Percentiles rank a stretch among this genome's conserved stretches.
Evolutionary conservation across 768 basidiomycete genomes (phyloP).

Genomic region (Hygrophoropsis aurantiaca): DNA sequence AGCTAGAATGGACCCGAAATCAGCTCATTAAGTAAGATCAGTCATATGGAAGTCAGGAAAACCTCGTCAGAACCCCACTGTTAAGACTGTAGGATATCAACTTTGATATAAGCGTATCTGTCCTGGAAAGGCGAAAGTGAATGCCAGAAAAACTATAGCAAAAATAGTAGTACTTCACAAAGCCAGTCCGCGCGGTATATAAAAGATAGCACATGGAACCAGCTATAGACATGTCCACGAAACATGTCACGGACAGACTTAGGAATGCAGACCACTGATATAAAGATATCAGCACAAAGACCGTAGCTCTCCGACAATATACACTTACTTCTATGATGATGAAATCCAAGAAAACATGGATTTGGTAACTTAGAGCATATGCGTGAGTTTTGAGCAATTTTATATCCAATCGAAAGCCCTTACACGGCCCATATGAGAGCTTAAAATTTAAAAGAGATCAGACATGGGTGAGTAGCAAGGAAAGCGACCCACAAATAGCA

Average conservation of each 20-base stretch:
- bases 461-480: no score
- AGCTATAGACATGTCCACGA: neutral
- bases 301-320: no score
- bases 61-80: conserved; percentile 3
- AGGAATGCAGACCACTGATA: neutral
- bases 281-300: no score
- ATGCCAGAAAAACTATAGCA: no score
- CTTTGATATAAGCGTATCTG: neutral
- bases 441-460: neutral
- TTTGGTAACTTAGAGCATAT: neutral
- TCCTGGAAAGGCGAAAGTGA: neutral
- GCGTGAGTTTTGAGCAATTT: neutral
- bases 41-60: no score
- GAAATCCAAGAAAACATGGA: neutral
- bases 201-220: conserved; percentile 1
- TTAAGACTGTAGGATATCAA: neutral
- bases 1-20: neutral
- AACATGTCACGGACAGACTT: neutral
- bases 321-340: neutral
- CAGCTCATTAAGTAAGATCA: no score
- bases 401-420: neutral
- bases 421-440: neutral
- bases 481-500: neutral
- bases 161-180: neutral
- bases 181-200: conserved; percentile 2